Percentiles rank a stretch among this genome's conserved stretches.
Evolutionary conservation across 495 filamentous ascomycete species (phyloP).

Genomic region (Xylaria longipes): DNA sequence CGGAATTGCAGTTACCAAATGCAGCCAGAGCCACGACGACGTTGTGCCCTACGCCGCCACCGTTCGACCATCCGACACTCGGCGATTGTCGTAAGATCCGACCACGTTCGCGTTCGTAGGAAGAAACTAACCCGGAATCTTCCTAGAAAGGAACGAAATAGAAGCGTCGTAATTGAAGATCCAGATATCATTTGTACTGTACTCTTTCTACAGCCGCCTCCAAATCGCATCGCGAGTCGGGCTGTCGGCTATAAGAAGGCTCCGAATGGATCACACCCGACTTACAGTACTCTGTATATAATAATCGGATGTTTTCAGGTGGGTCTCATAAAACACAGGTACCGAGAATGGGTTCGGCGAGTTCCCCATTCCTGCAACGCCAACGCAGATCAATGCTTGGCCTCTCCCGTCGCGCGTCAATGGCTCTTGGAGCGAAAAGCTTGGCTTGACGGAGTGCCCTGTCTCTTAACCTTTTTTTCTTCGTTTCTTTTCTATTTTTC

Average conservation of each 20-base stretch:
- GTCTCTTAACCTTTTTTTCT: not conserved
- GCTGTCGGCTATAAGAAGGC: slow-evolving; percentile 3
- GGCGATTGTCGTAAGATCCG: not conserved
- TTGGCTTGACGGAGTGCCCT: not conserved
- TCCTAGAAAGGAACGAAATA: not conserved
- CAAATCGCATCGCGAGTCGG: slow-evolving; percentile 4
- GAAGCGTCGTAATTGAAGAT: not conserved
- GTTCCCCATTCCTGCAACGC: not conserved
- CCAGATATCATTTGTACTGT: not conserved
- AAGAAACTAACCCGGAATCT: not conserved
- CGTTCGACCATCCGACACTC: not conserved
- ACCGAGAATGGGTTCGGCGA: slow-evolving; percentile 9
- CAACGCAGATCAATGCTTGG: not conserved
- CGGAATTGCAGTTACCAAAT: not conserved
- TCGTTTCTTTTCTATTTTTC: not conserved
- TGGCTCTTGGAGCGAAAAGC: not conserved
- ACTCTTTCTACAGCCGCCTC: no score
- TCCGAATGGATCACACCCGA: not conserved
- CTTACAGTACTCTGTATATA: not conserved
- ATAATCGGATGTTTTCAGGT: not conserved
- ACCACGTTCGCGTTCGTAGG: not conserved
- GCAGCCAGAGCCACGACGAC: not conserved
- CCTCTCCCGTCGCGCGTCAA: not conserved
- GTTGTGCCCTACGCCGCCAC: not conserved
- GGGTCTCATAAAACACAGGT: not conserved